A percentile compares a stretch with the other conserved stretches of the same genome.
These are phyloP conservation scores for Medicago lupulina DNA, from an alignment of 306 rosid genomes.

Conservation along the genomic window DNA sequence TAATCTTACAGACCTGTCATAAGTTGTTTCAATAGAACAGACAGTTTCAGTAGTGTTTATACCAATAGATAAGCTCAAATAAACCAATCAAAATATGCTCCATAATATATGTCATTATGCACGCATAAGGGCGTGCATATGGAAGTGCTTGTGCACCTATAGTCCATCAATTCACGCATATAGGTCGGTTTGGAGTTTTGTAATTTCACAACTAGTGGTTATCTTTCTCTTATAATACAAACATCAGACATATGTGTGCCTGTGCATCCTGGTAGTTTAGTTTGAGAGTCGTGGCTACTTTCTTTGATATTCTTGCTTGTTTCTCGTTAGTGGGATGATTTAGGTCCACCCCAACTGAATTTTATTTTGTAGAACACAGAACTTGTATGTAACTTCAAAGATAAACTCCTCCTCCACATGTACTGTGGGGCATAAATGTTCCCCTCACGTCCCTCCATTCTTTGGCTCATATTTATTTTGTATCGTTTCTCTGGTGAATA, in stretches of 20 bases:
- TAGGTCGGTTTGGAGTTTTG: constrained; percentile 5
- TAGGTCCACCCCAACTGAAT: too few relatives aligned
- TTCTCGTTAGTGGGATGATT: constrained; percentile 1
- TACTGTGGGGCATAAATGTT: constrained; percentile 13
- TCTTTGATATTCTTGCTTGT: constrained; percentile 4
- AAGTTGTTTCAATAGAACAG: neutral
- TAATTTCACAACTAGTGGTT: constrained; percentile 5
- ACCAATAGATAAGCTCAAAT: neutral
- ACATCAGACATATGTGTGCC: neutral
- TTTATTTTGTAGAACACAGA: too few relatives aligned
- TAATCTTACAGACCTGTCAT: neutral
- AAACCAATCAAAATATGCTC: neutral
- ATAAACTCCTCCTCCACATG: constrained; percentile 16
- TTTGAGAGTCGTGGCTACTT: constrained; percentile 14
- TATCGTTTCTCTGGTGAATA: constrained; percentile 23
- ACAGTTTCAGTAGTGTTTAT: neutral
- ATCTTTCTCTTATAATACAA: neutral
- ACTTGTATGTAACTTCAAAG: neutral
- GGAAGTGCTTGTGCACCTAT: neutral
- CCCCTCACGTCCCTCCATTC: neutral
- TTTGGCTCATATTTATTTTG: neutral
- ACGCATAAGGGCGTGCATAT: neutral
- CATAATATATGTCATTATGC: neutral
- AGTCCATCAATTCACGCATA: constrained; percentile 12
- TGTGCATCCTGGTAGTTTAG: neutral